Base-by-base conservation (phyloP, 805 yeast genomes). In the Huiozyma naganishii region DNA sequence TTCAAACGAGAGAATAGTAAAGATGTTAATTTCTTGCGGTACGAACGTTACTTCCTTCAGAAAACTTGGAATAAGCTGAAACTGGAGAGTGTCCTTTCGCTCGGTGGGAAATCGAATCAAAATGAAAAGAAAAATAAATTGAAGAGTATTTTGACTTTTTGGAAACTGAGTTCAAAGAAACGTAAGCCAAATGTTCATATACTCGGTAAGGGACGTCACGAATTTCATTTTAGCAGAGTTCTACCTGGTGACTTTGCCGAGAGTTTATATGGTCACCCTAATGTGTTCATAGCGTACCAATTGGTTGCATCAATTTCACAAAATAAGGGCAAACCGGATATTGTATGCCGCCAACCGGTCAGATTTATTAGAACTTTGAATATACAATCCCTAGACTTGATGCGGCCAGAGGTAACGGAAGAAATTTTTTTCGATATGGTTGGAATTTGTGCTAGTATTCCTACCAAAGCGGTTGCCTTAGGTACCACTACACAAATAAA, bases 351-450 rank as follows among this genome's bases (percentile, higher is more conserved):
- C 52, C 84, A 79, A 62, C 87, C 80, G 54, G 50, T 92, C 3
- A 76, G 95, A 48, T 79, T 92, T 7, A 77, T 92, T 8, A 73
- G 98, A 54, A 90, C 97, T 0, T 66, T 90, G 46, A 79, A 95
- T 1, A 76, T 95, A 0, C 97, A 90, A 61, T 75, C 94, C 1
- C 74, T 84, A 4, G 97, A 92, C 54, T 69, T 88, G 27, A 74
- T 94, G 0, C 97, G 90, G 61, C 86, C 97, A 0, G 84, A 89
- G 53, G 85, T 95, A 0, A 94, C 90, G 30, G 95, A 88, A 57
- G 90, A 90, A 59, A 80, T 89, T 1, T 90, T 97, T 97, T 97
- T 97, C 2, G 69, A 79, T 39, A 92, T 92, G 59, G 86, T 90
- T 30, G 97, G 90, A 56, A 90, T 90, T 61, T 75, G 87, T 3